Evolutionary conservation across 2,329 filamentous ascomycete species (phyloP).

Genomic region (Sporothrix inflata): DNA sequence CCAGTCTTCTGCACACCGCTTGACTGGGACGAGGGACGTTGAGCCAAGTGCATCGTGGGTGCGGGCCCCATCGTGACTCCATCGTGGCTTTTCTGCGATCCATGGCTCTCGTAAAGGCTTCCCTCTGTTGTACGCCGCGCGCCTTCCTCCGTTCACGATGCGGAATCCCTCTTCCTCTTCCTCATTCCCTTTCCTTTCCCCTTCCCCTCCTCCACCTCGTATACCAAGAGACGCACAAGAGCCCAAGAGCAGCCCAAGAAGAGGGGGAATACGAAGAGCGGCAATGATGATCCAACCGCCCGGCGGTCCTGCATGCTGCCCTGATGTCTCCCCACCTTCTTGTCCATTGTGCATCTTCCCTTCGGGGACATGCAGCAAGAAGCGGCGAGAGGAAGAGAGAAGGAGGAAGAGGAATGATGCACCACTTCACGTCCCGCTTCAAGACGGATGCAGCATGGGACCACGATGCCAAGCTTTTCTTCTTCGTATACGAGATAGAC

Average conservation of each 20-base stretch:
- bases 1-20: neutral
- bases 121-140: no score
- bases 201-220: neutral
- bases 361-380: neutral
- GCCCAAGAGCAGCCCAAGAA: neutral
- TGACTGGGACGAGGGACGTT: no score
- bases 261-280: constrained; percentile 11
- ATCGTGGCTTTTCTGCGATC: neutral
- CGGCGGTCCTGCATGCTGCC: neutral
- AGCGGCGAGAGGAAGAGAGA: neutral
- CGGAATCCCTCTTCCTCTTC: neutral
- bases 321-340: neutral
- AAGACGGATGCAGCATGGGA: neutral
- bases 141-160: neutral
- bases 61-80: neutral
- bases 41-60: neutral
- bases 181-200: neutral
- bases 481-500: neutral
- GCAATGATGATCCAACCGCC: neutral
- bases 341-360: neutral
- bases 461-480: constrained; percentile 1
- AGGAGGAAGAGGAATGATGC: neutral
- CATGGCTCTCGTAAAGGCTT: neutral
- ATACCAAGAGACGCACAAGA: neutral
- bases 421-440: no score